Evolutionary conservation across 192 early-diverging fungal species (phyloP), one percentile per base, ranked within the genome.

Genomic region (Polychytrium aggregatum): DNA sequence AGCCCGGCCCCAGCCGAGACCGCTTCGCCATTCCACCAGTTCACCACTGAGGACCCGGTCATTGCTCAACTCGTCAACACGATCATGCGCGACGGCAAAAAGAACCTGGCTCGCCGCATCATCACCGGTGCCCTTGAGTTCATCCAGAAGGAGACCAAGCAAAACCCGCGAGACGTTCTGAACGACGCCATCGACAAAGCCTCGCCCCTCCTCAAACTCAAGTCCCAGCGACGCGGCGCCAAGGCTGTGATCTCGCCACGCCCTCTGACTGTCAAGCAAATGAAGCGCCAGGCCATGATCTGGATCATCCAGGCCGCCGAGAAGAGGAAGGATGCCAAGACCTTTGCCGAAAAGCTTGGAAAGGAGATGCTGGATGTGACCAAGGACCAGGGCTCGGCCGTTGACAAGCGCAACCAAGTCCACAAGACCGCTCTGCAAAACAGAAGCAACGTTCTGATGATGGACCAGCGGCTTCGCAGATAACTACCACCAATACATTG

Each of bases 31-130:
- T n/a, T 11, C 31, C 31, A 33, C 31, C 4, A 11, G 11, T 33
- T 11, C 31, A 4, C 6, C 44, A 39, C 17, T 5, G 56, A 68
- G 30, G 22, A 43, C 59, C 76, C 83, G 1, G 67, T 91, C 11
- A 47, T 88, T 9, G 68, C 75, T 18, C 87, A 87, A 28, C 54
- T 91, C 8, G 84, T 88, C 34, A 92, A 91, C 67, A 90, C 83
- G 51, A 77, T 95, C 46, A 95, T 95, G 91, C 81, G 50, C 37
- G 78, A 90, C 50, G 92, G 92, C 29, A 89, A 90, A 64, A 97
- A 94, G 60, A 73, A 79, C 7, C 71, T 64, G 5, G 87, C 90
- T 7, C 76, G 83, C 38, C 55, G 78, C 6, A 60, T 80, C 17
- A 63, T 94, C 1, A 56, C 64, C 7, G 73, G 77, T 48, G 85